phyloP scores from a whole-genome alignment of 2,329 filamentous ascomycete species.

The Colletotrichum lini region DNA sequence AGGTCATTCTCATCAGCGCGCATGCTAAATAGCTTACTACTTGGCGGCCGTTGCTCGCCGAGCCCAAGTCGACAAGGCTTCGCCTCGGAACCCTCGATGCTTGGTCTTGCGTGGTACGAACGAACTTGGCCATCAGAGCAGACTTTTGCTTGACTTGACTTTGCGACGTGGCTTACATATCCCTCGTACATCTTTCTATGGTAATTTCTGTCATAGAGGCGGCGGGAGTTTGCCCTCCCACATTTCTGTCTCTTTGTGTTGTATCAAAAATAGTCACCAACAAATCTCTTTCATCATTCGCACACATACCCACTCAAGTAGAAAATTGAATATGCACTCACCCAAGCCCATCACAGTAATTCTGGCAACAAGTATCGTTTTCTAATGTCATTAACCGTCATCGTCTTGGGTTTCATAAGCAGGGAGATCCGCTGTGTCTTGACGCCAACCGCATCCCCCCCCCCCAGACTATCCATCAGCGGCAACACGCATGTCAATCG shows the following conservation, averaged over 20 bases:
- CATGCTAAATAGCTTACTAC: constrained; percentile 23
- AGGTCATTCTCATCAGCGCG: constrained; percentile 62
- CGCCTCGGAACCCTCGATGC: not conserved
- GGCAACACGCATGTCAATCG: constrained; percentile 6
- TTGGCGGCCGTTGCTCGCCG: not conserved
- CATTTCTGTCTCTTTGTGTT: not conserved
- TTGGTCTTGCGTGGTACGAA: not conserved
- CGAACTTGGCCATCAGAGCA: too few relatives aligned
- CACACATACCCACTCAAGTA: not conserved
- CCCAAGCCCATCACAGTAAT: not conserved
- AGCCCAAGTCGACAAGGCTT: not conserved
- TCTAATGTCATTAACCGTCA: constrained; percentile 40
- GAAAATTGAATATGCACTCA: not conserved
- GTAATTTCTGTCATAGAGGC: not conserved
- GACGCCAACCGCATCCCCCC: not conserved
- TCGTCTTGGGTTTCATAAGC: constrained; percentile 39
- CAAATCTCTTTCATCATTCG: not conserved
- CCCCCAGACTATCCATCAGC: constrained; percentile 32
- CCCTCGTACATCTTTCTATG: too few relatives aligned
- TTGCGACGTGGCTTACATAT: not conserved
- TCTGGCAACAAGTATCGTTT: constrained; percentile 10
- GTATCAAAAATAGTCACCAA: not conserved
- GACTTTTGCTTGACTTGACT: not conserved
- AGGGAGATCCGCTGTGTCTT: constrained; percentile 34
- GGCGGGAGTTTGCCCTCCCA: not conserved